A percentile compares a stretch with the other conserved stretches of the same genome.
Evolutionary conservation across 2,329 filamentous ascomycete species (phyloP).

Genomic region (Xylariales sp.): DNA sequence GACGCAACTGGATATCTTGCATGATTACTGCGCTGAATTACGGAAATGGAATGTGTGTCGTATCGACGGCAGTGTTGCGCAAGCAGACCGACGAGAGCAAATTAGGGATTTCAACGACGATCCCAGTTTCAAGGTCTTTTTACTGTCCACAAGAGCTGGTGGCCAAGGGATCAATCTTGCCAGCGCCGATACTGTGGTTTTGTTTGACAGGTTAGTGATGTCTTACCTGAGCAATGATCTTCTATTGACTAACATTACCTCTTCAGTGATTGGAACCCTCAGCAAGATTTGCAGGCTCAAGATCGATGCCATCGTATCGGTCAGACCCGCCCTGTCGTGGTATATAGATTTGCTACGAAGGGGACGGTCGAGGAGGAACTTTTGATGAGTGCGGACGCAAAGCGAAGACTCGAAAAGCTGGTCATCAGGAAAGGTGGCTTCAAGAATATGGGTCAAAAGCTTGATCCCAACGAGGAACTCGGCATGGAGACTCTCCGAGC

Average conservation of each 20-base stretch:
- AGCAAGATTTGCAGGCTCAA: slow-evolving; percentile 94
- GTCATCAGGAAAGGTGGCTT: slow-evolving; percentile 94
- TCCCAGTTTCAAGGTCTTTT: slow-evolving; percentile 66
- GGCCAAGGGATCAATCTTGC: slow-evolving; percentile 95
- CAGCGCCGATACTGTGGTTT: slow-evolving; percentile 83
- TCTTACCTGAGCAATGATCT: too few relatives aligned
- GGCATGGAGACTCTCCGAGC: slow-evolving; percentile 58
- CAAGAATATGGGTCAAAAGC: slow-evolving; percentile 61
- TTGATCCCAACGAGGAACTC: slow-evolving; percentile 47
- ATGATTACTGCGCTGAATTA: slow-evolving; percentile 78
- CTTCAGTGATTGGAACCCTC: slow-evolving; percentile 77
- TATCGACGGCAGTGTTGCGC: slow-evolving; percentile 83
- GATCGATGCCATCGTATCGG: slow-evolving; percentile 94
- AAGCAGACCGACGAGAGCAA: slow-evolving; percentile 64
- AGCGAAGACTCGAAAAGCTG: slow-evolving; percentile 85
- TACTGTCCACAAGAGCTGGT: slow-evolving; percentile 85
- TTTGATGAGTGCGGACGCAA: slow-evolving; percentile 82
- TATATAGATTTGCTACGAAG: slow-evolving; percentile 90
- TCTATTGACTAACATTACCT: slow-evolving; percentile 11
- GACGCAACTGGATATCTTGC: slow-evolving; percentile 83
- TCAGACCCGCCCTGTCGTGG: slow-evolving; percentile 84
- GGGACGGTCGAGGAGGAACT: slow-evolving; percentile 88
- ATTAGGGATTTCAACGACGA: slow-evolving; percentile 71
- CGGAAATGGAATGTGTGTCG: slow-evolving; percentile 78
- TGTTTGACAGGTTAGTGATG: slow-evolving; percentile 63